Evolutionary conservation across 495 filamentous ascomycete species (phyloP).

Genomic region (Hypoxylon trugodes): DNA sequence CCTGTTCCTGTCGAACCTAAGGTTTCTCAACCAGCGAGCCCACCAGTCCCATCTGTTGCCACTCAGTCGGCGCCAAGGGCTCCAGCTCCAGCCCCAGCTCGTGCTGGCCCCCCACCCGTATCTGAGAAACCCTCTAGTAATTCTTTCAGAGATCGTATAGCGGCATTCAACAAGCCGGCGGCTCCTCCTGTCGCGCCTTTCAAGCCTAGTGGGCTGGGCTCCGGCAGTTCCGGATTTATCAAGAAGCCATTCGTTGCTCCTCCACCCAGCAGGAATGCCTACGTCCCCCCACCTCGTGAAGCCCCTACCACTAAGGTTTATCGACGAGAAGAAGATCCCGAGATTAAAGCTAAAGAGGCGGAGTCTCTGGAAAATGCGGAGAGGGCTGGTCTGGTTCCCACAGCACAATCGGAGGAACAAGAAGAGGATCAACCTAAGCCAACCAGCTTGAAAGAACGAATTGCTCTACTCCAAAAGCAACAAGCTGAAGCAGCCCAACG

Average conservation of each 20-base stretch:
- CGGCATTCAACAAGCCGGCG: slow-evolving; percentile 92
- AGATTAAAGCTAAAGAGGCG: slow-evolving; percentile 72
- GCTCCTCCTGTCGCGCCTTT: slow-evolving; percentile 86
- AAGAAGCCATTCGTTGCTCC: slow-evolving; percentile 99
- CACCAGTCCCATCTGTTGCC: slow-evolving; percentile 35
- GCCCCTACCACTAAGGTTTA: slow-evolving; percentile 78
- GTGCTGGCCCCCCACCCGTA: slow-evolving; percentile 67
- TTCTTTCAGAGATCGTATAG: slow-evolving; percentile 94
- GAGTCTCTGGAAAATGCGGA: slow-evolving; percentile 65
- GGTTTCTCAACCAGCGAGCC: slow-evolving; percentile 35
- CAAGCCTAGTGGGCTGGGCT: slow-evolving; percentile 72
- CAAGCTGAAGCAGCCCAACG: slow-evolving; percentile 86
- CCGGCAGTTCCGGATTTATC: slow-evolving; percentile 74
- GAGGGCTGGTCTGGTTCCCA: slow-evolving; percentile 63
- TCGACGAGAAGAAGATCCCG: slow-evolving; percentile 87
- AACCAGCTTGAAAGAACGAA: slow-evolving; percentile 90
- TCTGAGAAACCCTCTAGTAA: slow-evolving; percentile 77
- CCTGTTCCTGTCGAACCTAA: slow-evolving; percentile 50
- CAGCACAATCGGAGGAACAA: slow-evolving; percentile 56
- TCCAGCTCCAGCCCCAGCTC: slow-evolving; percentile 54
- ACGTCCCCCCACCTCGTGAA: slow-evolving; percentile 73
- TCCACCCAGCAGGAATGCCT: slow-evolving; percentile 92
- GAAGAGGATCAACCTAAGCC: slow-evolving; percentile 87
- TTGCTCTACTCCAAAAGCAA: slow-evolving; percentile 92
- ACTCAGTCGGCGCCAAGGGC: slow-evolving; percentile 57